phyloP scores from a whole-genome alignment of 2,329 filamentous ascomycete genomes.

The Hypoxylon sp. region DNA sequence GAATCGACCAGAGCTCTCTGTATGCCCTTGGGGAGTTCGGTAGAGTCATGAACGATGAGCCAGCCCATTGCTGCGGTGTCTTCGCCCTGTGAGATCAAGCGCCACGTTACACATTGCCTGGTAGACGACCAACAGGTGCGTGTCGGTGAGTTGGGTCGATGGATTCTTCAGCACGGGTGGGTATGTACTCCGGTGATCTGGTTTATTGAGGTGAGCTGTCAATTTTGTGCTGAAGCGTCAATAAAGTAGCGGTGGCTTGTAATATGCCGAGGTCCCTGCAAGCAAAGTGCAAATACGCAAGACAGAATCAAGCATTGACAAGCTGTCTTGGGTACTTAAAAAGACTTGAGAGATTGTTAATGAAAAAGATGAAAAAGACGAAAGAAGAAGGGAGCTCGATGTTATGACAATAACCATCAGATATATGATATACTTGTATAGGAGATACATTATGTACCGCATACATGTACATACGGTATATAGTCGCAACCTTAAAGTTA shows the following conservation, averaged over 20 bases:
- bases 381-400: too few species aligned
- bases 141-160: neutral
- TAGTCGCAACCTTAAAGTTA: too few species aligned
- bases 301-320: neutral
- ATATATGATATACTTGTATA: too few species aligned
- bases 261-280: neutral
- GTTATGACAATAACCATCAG: too few species aligned
- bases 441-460: too few species aligned
- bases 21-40: neutral
- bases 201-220: neutral
- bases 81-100: constrained; percentile 21
- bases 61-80: neutral
- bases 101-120: constrained; percentile 24
- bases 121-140: neutral
- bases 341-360: too few species aligned
- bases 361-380: too few species aligned
- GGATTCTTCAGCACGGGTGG: neutral
- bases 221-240: neutral
- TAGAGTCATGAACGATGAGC: neutral
- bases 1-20: too few species aligned
- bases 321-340: too few species aligned
- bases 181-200: neutral
- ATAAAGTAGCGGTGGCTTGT: neutral
- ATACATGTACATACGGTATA: too few species aligned
- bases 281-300: neutral